Conservation (phyloP, 2,329 filamentous ascomycete species). For the Trichoderma breve region DNA sequence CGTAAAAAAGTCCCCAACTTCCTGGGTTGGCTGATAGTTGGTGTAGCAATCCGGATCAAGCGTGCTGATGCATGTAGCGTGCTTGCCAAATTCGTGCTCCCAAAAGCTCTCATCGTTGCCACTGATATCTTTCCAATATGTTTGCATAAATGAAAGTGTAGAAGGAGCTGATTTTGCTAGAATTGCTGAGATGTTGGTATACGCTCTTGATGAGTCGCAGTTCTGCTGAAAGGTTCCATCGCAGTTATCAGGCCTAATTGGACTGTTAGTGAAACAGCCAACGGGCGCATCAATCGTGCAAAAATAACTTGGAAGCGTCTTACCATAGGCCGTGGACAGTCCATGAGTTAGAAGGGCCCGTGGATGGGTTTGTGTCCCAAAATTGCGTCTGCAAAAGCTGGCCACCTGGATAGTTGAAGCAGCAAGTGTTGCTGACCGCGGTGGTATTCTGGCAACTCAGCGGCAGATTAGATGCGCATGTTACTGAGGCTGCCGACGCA, state of each 20-base stretch:
- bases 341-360: constrained; percentile 66
- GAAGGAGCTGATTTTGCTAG: constrained; percentile 52
- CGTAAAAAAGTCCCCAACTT: constrained; percentile 68
- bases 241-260: constrained; percentile 56
- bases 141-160: constrained; percentile 64
- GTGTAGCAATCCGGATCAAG: constrained; percentile 65
- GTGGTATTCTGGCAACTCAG: constrained; percentile 65
- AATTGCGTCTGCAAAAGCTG: constrained; percentile 73
- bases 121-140: constrained; percentile 68
- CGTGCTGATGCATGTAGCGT: constrained; percentile 70
- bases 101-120: constrained; percentile 65
- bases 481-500: background rate
- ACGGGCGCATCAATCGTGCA: background rate
- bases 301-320: constrained; percentile 33
- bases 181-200: constrained; percentile 64
- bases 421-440: constrained; percentile 62
- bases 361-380: constrained; percentile 66
- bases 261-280: background rate
- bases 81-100: constrained; percentile 74
- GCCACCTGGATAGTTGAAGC: constrained; percentile 66
- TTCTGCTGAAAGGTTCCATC: constrained; percentile 66
- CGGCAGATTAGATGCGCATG: constrained; percentile 29
- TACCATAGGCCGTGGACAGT: constrained; percentile 67
- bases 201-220: constrained; percentile 61
- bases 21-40: constrained; percentile 57